phyloP scores from a whole-genome alignment of 2,329 filamentous ascomycete genomes.

The Ceratocystis harringtonii region DNA sequence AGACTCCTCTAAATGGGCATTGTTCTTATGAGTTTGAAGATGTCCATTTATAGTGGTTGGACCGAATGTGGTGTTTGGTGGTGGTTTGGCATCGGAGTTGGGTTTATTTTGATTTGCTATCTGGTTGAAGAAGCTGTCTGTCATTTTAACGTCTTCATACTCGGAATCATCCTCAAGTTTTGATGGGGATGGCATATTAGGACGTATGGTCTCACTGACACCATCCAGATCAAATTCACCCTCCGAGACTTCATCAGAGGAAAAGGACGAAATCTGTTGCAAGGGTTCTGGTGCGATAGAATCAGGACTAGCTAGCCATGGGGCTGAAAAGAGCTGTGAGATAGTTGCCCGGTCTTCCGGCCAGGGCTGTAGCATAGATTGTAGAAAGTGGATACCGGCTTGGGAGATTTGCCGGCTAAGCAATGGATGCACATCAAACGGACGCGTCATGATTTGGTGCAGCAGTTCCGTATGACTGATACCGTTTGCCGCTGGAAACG shows the following conservation, averaged over 20 bases:
- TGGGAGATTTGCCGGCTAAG: conserved; percentile 43
- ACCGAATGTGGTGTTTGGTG: conserved; percentile 5
- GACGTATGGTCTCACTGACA: conserved; percentile 1
- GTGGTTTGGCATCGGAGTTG: neutral
- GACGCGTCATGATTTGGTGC: conserved; percentile 68
- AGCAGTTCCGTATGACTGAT: conserved; percentile 67
- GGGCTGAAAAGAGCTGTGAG: conserved; percentile 50
- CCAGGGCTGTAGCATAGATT: conserved; percentile 65
- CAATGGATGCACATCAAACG: conserved; percentile 52
- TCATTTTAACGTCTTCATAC: conserved; percentile 16
- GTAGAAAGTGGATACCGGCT: conserved; percentile 57
- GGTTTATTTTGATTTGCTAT: conserved; percentile 8
- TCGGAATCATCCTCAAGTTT: conserved; percentile 1
- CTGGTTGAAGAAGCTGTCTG: conserved; percentile 12
- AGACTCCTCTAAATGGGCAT: conserved; percentile 4
- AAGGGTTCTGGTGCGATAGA: conserved; percentile 20
- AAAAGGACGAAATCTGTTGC: conserved; percentile 26
- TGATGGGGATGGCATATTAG: neutral
- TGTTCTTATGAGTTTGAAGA: neutral
- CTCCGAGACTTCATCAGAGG: conserved; percentile 47
- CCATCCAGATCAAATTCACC: conserved; percentile 28
- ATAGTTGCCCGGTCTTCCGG: conserved; percentile 65
- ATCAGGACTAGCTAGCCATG: conserved; percentile 46
- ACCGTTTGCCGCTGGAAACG: conserved; percentile 65
- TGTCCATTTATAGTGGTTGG: neutral